Base-by-base conservation (phyloP, 2,329 filamentous ascomycete genomes). In the Zymoseptoria passerinii region DNA sequence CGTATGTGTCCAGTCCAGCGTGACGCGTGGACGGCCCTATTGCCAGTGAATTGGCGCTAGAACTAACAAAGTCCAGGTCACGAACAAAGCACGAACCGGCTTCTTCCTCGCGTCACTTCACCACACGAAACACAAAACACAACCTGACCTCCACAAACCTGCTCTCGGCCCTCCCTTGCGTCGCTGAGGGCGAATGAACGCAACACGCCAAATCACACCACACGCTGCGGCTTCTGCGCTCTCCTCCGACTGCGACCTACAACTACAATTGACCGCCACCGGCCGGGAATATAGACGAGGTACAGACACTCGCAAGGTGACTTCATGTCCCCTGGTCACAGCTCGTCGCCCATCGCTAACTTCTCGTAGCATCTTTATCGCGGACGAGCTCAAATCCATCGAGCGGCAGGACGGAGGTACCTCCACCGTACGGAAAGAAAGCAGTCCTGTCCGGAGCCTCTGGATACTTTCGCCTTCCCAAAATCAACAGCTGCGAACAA, bases 381-480 rank as follows among this genome's bases (percentile, higher is more conserved):
- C 35, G 1, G 51, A 57, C 44, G 44, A 29, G 16, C 19, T 57
- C 3, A 50, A 58, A 28, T 44, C 10, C 4, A 52, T 60, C 35
- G 19, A 27, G n/a, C 29, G 57, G 2, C 52, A 57, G 8, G 55
- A 60, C 35, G 58, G 55, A 49, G 53, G 55, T 4, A 29, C 8
- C 4, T 60, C 50, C 27, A 50, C 19, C 4, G 55, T 60, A 10
- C 58, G n/a, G n/a, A n/a, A n/a, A 55, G 19, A 40, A 50, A 28
- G 52, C 55, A 2, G 1, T 58, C 1, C 53, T 60, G 8, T 50
- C 48, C 28, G 13, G 40, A 18, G 28, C 50, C 20, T 60, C 58
- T 1, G 52, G 52, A 10, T 60, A 60, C 28, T 60, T 60, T 20
- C 19, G n/a, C 4, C n/a, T n/a, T n/a, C n/a, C n/a, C n/a, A n/a